Conservation (phyloP, 768 basidiomycete species). For the Mycena haematopus region DNA sequence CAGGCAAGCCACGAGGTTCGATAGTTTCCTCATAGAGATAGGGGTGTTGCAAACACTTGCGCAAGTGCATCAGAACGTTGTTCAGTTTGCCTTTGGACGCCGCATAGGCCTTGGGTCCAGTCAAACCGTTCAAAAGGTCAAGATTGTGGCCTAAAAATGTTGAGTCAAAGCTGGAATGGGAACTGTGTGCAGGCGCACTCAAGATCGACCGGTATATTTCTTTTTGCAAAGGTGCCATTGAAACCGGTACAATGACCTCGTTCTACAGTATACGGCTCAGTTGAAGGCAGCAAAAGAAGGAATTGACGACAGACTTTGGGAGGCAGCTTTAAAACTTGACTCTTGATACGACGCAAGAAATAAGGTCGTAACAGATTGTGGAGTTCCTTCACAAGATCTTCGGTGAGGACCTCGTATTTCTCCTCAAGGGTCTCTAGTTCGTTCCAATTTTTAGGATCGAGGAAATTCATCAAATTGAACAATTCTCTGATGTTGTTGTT, state of each 20-base stretch:
- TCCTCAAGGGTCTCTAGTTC: conserved; percentile 78
- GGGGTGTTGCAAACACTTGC: conserved; percentile 85
- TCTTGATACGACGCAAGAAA: conserved; percentile 92
- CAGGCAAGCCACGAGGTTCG: conserved; percentile 68
- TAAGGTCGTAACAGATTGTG: conserved; percentile 85
- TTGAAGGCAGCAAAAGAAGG: conserved; percentile 9
- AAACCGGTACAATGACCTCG: conserved; percentile 90
- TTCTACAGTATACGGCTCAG: conserved; percentile 56
- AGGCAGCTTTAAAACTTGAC: conserved; percentile 90
- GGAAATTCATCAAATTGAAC: conserved; percentile 97
- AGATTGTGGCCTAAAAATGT: conserved; percentile 68
- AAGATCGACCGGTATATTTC: conserved; percentile 88
- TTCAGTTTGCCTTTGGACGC: conserved; percentile 66
- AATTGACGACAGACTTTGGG: conserved; percentile 67
- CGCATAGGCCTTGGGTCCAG: conserved; percentile 45
- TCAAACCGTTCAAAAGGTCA: conserved; percentile 66
- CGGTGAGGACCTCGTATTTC: conserved; percentile 78
- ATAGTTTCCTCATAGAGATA: conserved; percentile 84
- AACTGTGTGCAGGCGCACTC: conserved; percentile 49
- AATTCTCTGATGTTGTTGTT: conserved; percentile 98
- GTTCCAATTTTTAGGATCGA: conserved; percentile 78
- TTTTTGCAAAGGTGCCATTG: conserved; percentile 85
- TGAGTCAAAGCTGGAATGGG: conserved; percentile 16
- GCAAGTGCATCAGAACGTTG: conserved; percentile 86
- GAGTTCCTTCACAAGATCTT: conserved; percentile 80